Conservation (phyloP, 345 rosid genomes). For the Isatis tinctoria region DNA sequence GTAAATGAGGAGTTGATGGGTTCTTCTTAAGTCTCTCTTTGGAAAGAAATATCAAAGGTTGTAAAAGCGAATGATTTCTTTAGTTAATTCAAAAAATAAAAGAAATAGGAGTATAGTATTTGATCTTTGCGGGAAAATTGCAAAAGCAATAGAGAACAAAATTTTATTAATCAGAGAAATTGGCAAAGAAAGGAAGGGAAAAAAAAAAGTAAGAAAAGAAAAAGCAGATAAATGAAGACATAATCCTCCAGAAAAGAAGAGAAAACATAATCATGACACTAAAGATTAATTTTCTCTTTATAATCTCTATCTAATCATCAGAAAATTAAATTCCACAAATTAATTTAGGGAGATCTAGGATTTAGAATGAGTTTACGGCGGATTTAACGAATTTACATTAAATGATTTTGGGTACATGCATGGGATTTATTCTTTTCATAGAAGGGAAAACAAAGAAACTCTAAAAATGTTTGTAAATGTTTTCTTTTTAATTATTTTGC, state of each 20-base stretch:
- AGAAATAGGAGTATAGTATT: too few species aligned
- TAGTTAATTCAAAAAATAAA: neutral
- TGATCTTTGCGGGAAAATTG: slow-evolving; percentile 3
- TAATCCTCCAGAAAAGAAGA: slow-evolving; percentile 19
- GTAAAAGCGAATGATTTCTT: slow-evolving; percentile 3
- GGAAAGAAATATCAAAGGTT: slow-evolving; percentile 13
- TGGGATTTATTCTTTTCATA: neutral
- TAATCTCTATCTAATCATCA: slow-evolving; percentile 22
- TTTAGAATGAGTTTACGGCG: neutral
- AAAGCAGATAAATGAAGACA: slow-evolving; percentile 21
- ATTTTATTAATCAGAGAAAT: neutral
- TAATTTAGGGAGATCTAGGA: neutral
- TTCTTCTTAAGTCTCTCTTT: neutral
- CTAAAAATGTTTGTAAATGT: neutral
- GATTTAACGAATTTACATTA: neutral
- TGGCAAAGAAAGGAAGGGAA: neutral
- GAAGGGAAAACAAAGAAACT: neutral
- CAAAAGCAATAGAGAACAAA: slow-evolving; percentile 8
- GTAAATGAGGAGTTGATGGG: slow-evolving; percentile 9
- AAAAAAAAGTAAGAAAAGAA: neutral
- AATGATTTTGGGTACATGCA: neutral
- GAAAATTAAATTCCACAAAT: neutral
- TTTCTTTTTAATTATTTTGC: neutral
- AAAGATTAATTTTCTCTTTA: slow-evolving; percentile 28
- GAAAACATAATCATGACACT: slow-evolving; percentile 28